Conservation (phyloP, 2,329 filamentous ascomycete genomes). For the Zelopaecilomyces penicillatus region DNA sequence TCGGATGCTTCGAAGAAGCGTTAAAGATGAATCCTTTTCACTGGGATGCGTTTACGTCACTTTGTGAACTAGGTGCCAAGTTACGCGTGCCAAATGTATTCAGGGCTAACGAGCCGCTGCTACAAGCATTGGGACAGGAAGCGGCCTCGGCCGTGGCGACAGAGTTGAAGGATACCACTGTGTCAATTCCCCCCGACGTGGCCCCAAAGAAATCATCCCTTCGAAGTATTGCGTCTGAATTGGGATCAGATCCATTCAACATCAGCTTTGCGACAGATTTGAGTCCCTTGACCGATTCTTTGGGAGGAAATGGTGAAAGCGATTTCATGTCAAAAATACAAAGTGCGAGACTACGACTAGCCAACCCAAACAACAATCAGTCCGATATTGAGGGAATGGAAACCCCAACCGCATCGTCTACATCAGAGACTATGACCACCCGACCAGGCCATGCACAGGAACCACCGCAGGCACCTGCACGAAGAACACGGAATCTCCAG, state of each 20-base stretch:
- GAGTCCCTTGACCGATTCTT: constrained; percentile 32
- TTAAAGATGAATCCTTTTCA: constrained; percentile 89
- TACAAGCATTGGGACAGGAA: constrained; percentile 39
- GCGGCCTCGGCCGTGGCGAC: constrained; percentile 11
- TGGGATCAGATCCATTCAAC: constrained; percentile 44
- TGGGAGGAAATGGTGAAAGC: constrained; percentile 37
- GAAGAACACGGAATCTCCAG: constrained; percentile 47
- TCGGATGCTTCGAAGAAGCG: constrained; percentile 79
- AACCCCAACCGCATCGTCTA: constrained; percentile 40
- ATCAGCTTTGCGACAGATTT: constrained; percentile 32
- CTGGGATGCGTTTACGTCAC: constrained; percentile 89
- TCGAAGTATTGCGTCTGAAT: constrained; percentile 29
- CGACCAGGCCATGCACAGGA: constrained; percentile 28
- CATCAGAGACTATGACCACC: constrained; percentile 15
- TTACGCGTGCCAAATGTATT: constrained; percentile 83
- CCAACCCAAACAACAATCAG: constrained; percentile 27
- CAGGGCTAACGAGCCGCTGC: constrained; percentile 53
- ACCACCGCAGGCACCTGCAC: constrained; percentile 42
- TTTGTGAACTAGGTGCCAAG: constrained; percentile 80
- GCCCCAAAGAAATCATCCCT: constrained; percentile 32
- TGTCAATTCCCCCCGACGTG: constrained; percentile 27
- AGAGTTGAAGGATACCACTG: constrained; percentile 29
- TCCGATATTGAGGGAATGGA: constrained; percentile 50
- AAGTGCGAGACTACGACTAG: constrained; percentile 40
- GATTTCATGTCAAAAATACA: constrained; percentile 50